Percentiles rank a stretch among this genome's conserved stretches.
Evolutionary conservation across 768 basidiomycete genomes (phyloP).

Genomic region (Coprinopsis strossmayeri): DNA sequence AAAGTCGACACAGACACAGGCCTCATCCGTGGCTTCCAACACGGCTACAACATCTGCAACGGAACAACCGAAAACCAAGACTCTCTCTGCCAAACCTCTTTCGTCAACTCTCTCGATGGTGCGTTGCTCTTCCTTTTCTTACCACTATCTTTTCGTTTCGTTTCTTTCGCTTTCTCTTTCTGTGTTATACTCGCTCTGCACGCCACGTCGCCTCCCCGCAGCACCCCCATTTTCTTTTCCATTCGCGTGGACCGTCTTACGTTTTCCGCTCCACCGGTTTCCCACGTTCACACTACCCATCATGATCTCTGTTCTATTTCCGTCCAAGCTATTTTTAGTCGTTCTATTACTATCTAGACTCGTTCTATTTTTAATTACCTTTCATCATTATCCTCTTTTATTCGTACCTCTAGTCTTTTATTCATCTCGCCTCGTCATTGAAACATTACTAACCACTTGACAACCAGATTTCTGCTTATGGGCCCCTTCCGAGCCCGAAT

Average conservation of each 20-base stretch:
- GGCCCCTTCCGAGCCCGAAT: conserved; percentile 48
- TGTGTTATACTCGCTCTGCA: too few species aligned
- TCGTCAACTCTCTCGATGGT: conserved; percentile 46
- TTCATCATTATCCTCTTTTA: background rate
- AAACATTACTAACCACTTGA: background rate
- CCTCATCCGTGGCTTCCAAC: conserved; percentile 38
- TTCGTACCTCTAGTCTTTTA: too few species aligned
- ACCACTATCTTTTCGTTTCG: background rate
- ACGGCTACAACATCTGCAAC: conserved; percentile 66
- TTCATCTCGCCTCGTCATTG: background rate
- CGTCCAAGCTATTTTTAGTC: too few species aligned
- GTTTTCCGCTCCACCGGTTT: too few species aligned
- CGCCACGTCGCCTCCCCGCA: too few species aligned
- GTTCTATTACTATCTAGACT: too few species aligned
- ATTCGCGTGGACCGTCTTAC: too few species aligned
- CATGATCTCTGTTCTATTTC: too few species aligned
- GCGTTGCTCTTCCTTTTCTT: background rate
- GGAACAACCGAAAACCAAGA: conserved; percentile 52
- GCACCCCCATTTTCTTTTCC: too few species aligned
- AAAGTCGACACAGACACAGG: conserved; percentile 30
- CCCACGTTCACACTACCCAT: too few species aligned
- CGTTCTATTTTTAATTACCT: too few species aligned
- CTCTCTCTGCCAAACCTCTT: conserved; percentile 58
- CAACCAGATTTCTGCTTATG: conserved; percentile 59
- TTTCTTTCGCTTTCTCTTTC: background rate